phyloP scores from a whole-genome alignment of 257 asterid genomes.

The Solanum tarijense region DNA sequence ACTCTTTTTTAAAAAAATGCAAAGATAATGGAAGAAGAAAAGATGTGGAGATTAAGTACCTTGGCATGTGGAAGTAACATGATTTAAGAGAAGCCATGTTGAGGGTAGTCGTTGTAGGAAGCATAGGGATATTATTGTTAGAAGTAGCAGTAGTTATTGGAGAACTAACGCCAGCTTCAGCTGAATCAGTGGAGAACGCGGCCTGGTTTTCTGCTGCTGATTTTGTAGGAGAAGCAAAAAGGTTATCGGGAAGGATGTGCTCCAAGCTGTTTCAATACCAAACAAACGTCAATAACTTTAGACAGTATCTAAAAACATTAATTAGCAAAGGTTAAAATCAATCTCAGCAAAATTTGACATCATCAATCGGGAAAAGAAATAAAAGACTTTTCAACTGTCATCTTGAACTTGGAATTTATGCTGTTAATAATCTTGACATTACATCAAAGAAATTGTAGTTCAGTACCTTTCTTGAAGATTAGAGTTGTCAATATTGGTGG shows the following conservation, averaged over 20 bases:
- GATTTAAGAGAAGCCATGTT: constrained; percentile 14
- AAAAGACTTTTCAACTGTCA: neutral
- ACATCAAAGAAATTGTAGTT: neutral
- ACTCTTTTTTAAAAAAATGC: neutral
- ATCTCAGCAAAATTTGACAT: neutral
- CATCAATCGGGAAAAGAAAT: neutral
- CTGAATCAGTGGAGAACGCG: neutral
- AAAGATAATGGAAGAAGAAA: neutral
- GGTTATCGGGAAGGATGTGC: constrained; percentile 70
- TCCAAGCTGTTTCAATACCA: constrained; percentile 50
- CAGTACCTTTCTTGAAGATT: constrained; percentile 48
- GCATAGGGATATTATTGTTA: constrained; percentile 3
- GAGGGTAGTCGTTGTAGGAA: constrained; percentile 3
- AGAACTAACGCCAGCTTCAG: neutral
- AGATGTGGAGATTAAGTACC: neutral
- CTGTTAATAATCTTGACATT: neutral
- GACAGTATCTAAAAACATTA: neutral
- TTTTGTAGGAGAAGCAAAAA: constrained; percentile 74
- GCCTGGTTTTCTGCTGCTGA: neutral
- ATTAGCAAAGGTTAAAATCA: neutral
- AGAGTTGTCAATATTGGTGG: constrained; percentile 21
- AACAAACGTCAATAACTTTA: constrained; percentile 1
- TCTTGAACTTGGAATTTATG: neutral
- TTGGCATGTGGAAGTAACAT: constrained; percentile 7
- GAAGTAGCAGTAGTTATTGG: constrained; percentile 3